A percentile compares a stretch with the other conserved stretches of the same genome.
These are phyloP conservation scores for Xylariaceae sp. DNA, from an alignment of 2,329 filamentous ascomycete species.

Conservation along the genomic window DNA sequence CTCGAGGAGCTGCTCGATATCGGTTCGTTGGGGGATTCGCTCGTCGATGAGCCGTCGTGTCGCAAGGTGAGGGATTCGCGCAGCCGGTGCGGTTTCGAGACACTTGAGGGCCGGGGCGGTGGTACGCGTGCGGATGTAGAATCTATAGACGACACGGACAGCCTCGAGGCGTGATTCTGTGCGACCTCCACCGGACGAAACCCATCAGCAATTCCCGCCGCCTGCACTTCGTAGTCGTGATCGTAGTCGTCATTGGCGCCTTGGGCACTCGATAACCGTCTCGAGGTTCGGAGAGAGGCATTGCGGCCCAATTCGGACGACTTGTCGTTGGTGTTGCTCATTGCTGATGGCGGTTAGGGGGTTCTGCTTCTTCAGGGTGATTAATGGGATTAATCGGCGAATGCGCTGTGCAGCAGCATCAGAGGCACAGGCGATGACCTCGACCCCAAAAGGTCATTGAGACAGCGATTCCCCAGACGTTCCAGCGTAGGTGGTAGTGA, in stretches of 20 bases:
- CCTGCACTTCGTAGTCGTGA: conserved; percentile 50
- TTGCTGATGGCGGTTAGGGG: conserved; percentile 34
- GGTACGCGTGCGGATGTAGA: conserved; percentile 22
- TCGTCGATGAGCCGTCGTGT: conserved; percentile 48
- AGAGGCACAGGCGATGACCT: conserved; percentile 30
- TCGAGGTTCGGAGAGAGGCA: conserved; percentile 47
- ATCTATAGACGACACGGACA: conserved; percentile 27
- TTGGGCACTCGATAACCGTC: conserved; percentile 38
- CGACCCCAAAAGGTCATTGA: conserved; percentile 34
- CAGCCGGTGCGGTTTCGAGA: conserved; percentile 54
- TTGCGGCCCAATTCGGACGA: conserved; percentile 45
- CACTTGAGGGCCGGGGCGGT: conserved; percentile 54
- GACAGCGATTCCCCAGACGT: conserved; percentile 4
- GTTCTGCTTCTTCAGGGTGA: conserved; percentile 19
- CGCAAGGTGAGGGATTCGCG: conserved; percentile 55
- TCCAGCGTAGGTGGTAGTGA: conserved; percentile 10
- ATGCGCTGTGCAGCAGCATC: conserved; percentile 35
- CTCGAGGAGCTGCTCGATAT: conserved; percentile 36
- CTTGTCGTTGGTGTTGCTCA: conserved; percentile 45
- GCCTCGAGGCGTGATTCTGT: conserved; percentile 28
- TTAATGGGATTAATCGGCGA: conserved; percentile 25
- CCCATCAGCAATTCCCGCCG: conserved; percentile 50
- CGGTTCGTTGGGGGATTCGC: conserved; percentile 23
- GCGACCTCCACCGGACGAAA: conserved; percentile 35
- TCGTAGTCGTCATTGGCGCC: conserved; percentile 48